phyloP scores from a whole-genome alignment of 208 protist species.

The Trichomonas vaginalis region DNA sequence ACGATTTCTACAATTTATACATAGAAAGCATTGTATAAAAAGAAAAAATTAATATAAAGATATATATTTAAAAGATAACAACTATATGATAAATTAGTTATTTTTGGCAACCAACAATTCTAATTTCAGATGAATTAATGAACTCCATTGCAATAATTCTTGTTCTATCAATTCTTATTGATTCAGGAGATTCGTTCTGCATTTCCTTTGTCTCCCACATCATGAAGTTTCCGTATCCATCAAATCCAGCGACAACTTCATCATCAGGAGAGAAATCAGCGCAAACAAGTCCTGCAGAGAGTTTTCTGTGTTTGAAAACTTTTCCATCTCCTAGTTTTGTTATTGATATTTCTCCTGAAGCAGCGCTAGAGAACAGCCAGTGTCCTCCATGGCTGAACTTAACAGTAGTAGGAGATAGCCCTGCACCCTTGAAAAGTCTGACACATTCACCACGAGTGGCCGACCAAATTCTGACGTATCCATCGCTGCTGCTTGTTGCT shows the following conservation, averaged over 20 bases:
- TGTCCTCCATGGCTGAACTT: background rate
- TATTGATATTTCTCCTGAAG: background rate
- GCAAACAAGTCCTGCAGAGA: background rate
- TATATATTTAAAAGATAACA: background rate
- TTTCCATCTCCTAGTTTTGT: background rate
- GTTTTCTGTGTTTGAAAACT: background rate
- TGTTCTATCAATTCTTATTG: background rate
- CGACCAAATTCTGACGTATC: background rate
- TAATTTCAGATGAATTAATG: background rate
- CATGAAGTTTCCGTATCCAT: background rate
- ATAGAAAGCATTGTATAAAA: too few relatives aligned
- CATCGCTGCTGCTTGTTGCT: background rate
- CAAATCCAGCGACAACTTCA: background rate
- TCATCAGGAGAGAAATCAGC: background rate
- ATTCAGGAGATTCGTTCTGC: background rate
- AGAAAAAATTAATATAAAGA: too few relatives aligned
- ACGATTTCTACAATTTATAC: too few relatives aligned
- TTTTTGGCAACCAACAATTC: background rate
- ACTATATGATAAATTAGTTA: background rate
- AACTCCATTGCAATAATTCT: background rate
- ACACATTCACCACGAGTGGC: background rate
- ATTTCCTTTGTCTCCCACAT: slow-evolving; percentile 7
- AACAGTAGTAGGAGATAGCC: background rate
- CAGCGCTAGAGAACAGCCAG: background rate
- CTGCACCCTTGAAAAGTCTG: background rate